Evolutionary conservation across 345 rosid species (phyloP), one percentile per base, ranked within the genome.

Genomic region (Linum trigynum): DNA sequence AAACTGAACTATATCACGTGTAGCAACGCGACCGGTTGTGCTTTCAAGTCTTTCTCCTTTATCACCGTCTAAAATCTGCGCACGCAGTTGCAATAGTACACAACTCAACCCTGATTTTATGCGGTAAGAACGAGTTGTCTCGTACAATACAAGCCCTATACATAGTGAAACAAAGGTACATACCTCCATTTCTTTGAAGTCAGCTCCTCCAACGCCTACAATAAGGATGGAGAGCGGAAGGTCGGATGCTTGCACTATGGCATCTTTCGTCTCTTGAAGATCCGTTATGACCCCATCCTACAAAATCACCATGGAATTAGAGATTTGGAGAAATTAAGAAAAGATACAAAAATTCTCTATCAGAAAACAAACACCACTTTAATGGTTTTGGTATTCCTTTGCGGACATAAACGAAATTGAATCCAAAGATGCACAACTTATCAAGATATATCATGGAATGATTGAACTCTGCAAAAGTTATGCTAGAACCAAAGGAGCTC

Each of bases 101-200:
- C 32, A 23, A 23, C 32, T 38, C 14, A 50, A 36, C 56, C 50
- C 5, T 42, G 32, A 23, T 23, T 23, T 23, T 23, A 23, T 23
- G 32, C 32, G 32, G 32, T 23, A 23, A 23, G 32, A 23, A 23
- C 32, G 32, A 23, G 32, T 11, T 12, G 45, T 8, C 45, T 41
- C 37, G 1, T 11, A 9, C 23, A 63, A 3, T 12, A 11, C 41
- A 10, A 51, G 2, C 36, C 59, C 16, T 53, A 40, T 60, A 15
- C n/a, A 59, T 51, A n/a, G 16, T 57, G 61, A 38, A 35, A 50
- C 51, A 23, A 23, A 23, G 32, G 32, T 51, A 9, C 56, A 10
- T 77, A 89, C 98, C 98, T 92, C 97, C 98, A 92, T 92, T 80
- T 92, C 98, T 81, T 87, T 92, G 68, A 86, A 92, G 76, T 92